Base-by-base conservation (phyloP, 768 basidiomycete species). In the Lepiota venenata region DNA sequence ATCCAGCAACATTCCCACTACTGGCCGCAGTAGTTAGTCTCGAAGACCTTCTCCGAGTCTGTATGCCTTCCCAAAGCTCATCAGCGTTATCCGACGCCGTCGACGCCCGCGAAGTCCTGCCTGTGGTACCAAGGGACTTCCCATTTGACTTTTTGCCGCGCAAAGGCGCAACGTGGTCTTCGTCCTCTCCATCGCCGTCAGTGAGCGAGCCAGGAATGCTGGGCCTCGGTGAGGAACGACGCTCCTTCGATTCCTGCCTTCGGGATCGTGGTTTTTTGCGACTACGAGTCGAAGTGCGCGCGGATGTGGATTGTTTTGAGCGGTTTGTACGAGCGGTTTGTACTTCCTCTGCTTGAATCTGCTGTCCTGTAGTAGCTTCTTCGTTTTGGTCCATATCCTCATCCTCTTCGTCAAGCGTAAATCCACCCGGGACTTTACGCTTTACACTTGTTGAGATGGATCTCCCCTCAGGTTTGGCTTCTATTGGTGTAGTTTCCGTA, bases 31-130 rank as follows among this genome's bases (percentile, higher is more conserved):
- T 64, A 22, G 72, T 66, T 53, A 80, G 55, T 53, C 78, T 71
- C 18, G 77, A 74, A 22, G 78, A 80, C 54, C 78, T 63, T 52
- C 78, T 65, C 55, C 76, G 66, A 5, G 74, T 74, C 58, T 69
- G 67, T 9, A 67, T 58, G 7, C 68, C 71, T 48, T 69, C 71
- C 32, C 49, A 64, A 55, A 55, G 40, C 18, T 71, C 71, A 38
- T 71, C 71, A 20, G 64, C 66, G 11, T 62, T 42, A 47, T 74
- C 73, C 16, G 67, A 66, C 2, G 39, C 43, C 3, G 59, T 58
- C 37, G 66, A 69, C 20, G 64, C 61, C 0, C 50, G 29, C 9
- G 57, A 39, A 11, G 66, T 50, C 22, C 63, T 63, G 16, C 63
- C 39, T 2, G 11, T 22, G 9, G 57, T 50, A 10, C 56, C 36